Conservation (phyloP, 1,284 basidiomycete genomes). For the Leccinum angustisporum region DNA sequence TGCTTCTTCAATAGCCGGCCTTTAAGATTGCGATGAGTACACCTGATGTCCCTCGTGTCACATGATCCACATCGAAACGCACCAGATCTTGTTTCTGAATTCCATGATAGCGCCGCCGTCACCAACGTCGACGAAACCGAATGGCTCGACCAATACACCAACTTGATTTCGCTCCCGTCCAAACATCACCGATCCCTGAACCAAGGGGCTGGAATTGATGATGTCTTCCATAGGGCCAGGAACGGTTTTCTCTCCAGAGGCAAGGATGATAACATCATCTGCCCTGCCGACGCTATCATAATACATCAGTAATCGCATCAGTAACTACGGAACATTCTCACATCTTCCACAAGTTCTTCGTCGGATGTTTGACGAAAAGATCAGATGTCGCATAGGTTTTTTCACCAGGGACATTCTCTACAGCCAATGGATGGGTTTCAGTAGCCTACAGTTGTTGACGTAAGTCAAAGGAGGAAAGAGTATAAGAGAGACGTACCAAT, state of each 20-base stretch:
- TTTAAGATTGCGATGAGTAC: neutral
- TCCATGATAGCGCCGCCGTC: neutral
- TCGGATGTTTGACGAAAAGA: conserved; percentile 30
- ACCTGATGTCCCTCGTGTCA: neutral
- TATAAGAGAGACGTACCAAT: conserved; percentile 17
- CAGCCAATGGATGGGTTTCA: neutral
- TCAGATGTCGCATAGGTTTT: conserved; percentile 32
- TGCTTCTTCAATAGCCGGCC: no score
- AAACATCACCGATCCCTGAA: conserved; percentile 14
- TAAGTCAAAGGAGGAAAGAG: neutral
- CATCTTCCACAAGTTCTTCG: conserved; percentile 32
- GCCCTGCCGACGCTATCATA: conserved; percentile 18
- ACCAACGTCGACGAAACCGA: conserved; percentile 17
- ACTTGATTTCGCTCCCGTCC: conserved; percentile 32
- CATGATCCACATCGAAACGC: neutral
- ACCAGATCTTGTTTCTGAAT: conserved; percentile 11
- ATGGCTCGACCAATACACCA: conserved; percentile 40
- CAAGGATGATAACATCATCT: conserved; percentile 29
- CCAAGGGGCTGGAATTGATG: conserved; percentile 29
- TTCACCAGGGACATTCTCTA: conserved; percentile 32
- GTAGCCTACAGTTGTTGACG: neutral
- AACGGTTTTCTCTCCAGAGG: conserved; percentile 31
- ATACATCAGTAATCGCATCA: neutral
- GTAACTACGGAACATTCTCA: conserved; percentile 1
- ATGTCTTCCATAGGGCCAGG: conserved; percentile 30